These are phyloP conservation scores for Marchantia polymorpha DNA, from an alignment of 225 moss, liverwort and hornwort genomes.

Conservation along the genomic window DNA sequence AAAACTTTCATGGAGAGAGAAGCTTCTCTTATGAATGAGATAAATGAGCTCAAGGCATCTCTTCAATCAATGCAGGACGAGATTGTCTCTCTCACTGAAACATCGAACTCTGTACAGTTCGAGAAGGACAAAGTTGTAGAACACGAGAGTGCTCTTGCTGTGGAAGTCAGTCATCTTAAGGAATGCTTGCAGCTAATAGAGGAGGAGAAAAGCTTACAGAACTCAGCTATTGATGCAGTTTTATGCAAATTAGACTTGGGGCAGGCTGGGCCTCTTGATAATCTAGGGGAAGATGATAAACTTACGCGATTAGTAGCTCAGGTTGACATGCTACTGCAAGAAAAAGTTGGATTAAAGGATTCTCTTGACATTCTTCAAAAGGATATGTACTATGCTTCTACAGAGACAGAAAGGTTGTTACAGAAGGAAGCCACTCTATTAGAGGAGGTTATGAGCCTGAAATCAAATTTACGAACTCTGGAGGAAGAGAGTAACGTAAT, in stretches of 20 bases:
- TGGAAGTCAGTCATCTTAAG: conserved; percentile 22
- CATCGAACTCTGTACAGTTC: neutral
- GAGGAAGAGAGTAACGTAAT: conserved; percentile 50
- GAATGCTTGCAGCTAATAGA: conserved; percentile 17
- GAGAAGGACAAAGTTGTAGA: neutral
- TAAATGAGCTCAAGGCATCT: conserved; percentile 11
- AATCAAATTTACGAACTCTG: conserved; percentile 42
- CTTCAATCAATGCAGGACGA: conserved; percentile 4
- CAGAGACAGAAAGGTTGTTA: conserved; percentile 27
- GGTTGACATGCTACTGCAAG: conserved; percentile 33
- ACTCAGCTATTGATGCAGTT: conserved; percentile 10
- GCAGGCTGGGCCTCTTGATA: neutral
- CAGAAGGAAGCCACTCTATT: conserved; percentile 40
- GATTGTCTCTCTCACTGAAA: neutral
- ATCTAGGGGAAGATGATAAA: conserved; percentile 4
- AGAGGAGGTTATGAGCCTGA: conserved; percentile 43
- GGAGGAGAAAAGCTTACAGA: conserved; percentile 24
- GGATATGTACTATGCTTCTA: conserved; percentile 11
- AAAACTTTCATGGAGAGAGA: conserved; percentile 1
- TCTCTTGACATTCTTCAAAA: conserved; percentile 19
- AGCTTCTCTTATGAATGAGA: neutral
- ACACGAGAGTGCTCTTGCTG: conserved; percentile 17
- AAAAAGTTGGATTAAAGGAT: conserved; percentile 23
- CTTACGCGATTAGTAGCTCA: conserved; percentile 11
- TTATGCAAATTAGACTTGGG: conserved; percentile 11